Evolutionary conservation across 2,329 filamentous ascomycete genomes (phyloP).

Genomic region (Botrytis cinerea): DNA sequence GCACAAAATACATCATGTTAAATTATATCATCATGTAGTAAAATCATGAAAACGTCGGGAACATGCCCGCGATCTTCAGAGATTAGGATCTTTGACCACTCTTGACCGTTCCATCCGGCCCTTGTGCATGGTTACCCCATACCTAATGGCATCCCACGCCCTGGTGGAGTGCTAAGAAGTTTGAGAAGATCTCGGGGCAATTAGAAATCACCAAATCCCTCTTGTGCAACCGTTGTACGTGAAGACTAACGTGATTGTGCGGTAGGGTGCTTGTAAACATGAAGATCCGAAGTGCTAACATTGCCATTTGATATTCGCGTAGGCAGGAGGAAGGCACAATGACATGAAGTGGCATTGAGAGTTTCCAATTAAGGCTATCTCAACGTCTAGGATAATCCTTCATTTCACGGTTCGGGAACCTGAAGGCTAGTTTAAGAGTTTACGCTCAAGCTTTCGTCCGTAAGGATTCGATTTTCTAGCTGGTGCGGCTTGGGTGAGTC

Average conservation of each 20-base stretch:
- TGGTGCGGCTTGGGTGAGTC: background rate
- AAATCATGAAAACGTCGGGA: background rate
- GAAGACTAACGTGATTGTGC: slow-evolving; percentile 3
- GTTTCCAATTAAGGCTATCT: slow-evolving; percentile 1
- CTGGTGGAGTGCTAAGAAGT: background rate
- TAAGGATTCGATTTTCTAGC: background rate
- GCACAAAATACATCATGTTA: slow-evolving; percentile 3
- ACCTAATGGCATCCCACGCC: background rate
- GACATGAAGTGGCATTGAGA: background rate
- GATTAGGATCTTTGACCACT: background rate
- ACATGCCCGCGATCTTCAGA: background rate
- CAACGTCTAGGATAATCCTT: background rate
- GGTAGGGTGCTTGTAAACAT: background rate
- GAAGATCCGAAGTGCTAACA: background rate
- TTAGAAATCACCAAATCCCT: background rate
- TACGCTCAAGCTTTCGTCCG: background rate
- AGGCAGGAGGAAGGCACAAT: slow-evolving; percentile 1
- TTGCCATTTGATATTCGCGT: background rate
- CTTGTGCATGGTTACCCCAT: background rate
- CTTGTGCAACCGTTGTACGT: background rate
- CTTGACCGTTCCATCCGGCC: background rate
- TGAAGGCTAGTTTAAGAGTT: background rate
- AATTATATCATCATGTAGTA: background rate
- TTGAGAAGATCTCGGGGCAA: background rate
- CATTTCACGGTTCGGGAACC: background rate